A percentile compares a stretch with the other conserved stretches of the same genome.
phyloP scores from a whole-genome alignment of 2,329 filamentous ascomycete species.

The Aureobasidium sp. region DNA sequence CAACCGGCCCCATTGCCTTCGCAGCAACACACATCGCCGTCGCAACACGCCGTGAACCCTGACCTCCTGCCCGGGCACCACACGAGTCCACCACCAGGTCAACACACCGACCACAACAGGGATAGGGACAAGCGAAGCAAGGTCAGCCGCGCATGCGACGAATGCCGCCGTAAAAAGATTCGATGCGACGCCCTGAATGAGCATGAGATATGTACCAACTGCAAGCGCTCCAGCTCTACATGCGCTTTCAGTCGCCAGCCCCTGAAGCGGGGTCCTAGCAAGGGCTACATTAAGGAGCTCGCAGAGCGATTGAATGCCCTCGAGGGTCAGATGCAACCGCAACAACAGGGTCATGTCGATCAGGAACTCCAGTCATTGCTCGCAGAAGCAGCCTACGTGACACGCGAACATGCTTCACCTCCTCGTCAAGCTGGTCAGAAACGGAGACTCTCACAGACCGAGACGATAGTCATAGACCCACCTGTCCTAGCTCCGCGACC shows the following conservation, averaged over 20 bases:
- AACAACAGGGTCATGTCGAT: slow-evolving; percentile 23
- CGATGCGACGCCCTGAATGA: slow-evolving; percentile 79
- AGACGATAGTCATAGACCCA: not conserved
- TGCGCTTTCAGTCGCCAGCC: slow-evolving; percentile 84
- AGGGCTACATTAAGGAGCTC: slow-evolving; percentile 90
- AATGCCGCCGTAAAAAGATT: slow-evolving; percentile 41
- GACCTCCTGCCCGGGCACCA: slow-evolving; percentile 5
- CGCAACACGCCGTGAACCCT: not conserved
- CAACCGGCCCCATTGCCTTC: not conserved
- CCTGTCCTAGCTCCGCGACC: not conserved
- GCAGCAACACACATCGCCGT: not conserved
- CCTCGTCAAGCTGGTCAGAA: slow-evolving; percentile 12
- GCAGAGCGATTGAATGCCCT: slow-evolving; percentile 77
- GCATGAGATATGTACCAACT: slow-evolving; percentile 70
- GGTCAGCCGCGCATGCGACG: slow-evolving; percentile 20
- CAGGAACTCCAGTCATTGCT: slow-evolving; percentile 28
- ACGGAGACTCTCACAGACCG: slow-evolving; percentile 10
- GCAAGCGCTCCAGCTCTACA: slow-evolving; percentile 63
- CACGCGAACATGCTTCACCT: slow-evolving; percentile 13
- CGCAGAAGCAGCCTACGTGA: slow-evolving; percentile 20
- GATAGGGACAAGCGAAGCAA: slow-evolving; percentile 17
- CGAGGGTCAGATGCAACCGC: slow-evolving; percentile 60
- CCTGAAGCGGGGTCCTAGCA: slow-evolving; percentile 60
- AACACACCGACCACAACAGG: slow-evolving; percentile 9
- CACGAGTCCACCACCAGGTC: slow-evolving; percentile 11